Percentiles rank a stretch among this genome's conserved stretches.
These are phyloP conservation scores for Boletus vinaceobasis DNA, from an alignment of 768 basidiomycete species.

Conservation along the genomic window DNA sequence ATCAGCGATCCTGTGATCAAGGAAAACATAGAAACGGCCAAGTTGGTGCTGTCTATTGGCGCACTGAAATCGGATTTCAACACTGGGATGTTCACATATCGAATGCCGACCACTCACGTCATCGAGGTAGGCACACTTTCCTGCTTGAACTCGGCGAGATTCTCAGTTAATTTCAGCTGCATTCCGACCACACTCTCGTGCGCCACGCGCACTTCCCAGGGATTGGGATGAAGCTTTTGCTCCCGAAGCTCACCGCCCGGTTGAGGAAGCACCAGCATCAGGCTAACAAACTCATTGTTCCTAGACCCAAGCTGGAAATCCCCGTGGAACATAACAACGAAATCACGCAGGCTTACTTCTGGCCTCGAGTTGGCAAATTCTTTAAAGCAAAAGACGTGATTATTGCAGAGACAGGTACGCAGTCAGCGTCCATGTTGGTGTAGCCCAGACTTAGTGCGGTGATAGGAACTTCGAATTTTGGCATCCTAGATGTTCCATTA, in stretches of 20 bases:
- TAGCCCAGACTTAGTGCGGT: background rate
- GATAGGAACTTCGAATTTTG: slow-evolving; percentile 76
- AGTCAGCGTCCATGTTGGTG: background rate
- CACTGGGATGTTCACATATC: slow-evolving; percentile 82
- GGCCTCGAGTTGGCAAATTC: slow-evolving; percentile 75
- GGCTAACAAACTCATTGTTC: slow-evolving; percentile 46
- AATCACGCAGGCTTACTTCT: slow-evolving; percentile 80
- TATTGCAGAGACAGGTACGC: slow-evolving; percentile 77
- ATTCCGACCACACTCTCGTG: slow-evolving; percentile 68
- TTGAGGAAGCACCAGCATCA: slow-evolving; percentile 40
- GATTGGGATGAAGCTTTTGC: slow-evolving; percentile 74
- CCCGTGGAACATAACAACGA: slow-evolving; percentile 48
- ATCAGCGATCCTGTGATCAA: slow-evolving; percentile 64
- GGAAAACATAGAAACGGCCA: slow-evolving; percentile 69
- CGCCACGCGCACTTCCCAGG: slow-evolving; percentile 60
- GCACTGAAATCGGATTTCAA: slow-evolving; percentile 77
- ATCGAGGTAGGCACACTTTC: slow-evolving; percentile 50
- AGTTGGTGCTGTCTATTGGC: slow-evolving; percentile 74
- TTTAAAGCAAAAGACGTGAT: slow-evolving; percentile 73
- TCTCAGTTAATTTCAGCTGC: slow-evolving; percentile 46
- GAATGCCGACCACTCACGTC: slow-evolving; percentile 53
- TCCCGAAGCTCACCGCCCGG: slow-evolving; percentile 65
- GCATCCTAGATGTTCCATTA: slow-evolving; percentile 75
- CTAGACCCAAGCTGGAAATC: slow-evolving; percentile 36
- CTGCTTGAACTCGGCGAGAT: background rate